Percentiles rank a stretch among this genome's conserved stretches.
These are phyloP conservation scores for Pichia cactophila DNA, from an alignment of 1,139 yeast genomes.

Conservation along the genomic window DNA sequence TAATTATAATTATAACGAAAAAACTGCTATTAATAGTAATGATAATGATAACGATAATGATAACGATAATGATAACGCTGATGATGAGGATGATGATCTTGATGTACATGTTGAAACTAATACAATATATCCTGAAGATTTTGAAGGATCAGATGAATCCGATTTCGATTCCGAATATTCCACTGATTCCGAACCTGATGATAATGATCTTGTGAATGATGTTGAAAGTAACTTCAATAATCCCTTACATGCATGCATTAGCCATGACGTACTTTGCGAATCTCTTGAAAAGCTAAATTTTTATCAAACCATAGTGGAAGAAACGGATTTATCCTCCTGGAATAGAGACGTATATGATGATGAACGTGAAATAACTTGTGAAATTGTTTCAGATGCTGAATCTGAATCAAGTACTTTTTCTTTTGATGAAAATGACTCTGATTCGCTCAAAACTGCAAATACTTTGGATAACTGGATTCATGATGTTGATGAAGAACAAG, in stretches of 20 bases:
- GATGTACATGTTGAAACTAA: not conserved
- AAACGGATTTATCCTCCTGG: conserved; percentile 17
- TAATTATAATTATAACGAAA: not conserved
- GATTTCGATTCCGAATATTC: conserved; percentile 14
- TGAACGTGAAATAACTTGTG: not conserved
- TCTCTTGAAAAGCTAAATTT: conserved; percentile 8
- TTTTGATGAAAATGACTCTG: conserved; percentile 9
- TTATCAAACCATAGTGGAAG: conserved; percentile 1
- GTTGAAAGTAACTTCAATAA: not conserved
- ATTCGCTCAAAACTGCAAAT: not conserved
- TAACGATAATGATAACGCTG: no score
- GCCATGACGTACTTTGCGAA: conserved; percentile 2
- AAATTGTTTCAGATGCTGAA: conserved; percentile 9
- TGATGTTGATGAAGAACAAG: not conserved
- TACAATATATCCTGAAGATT: conserved; percentile 6
- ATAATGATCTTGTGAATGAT: not conserved
- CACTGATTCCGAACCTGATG: conserved; percentile 4
- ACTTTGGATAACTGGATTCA: not conserved
- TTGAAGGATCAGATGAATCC: conserved; percentile 18
- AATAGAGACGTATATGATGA: not conserved
- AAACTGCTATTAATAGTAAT: not conserved
- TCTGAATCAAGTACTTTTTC: conserved; percentile 11
- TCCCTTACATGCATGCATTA: not conserved
- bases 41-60: no score
- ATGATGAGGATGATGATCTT: not conserved